phyloP scores from a whole-genome alignment of 495 filamentous ascomycete genomes.

The Thozetella sp. region DNA sequence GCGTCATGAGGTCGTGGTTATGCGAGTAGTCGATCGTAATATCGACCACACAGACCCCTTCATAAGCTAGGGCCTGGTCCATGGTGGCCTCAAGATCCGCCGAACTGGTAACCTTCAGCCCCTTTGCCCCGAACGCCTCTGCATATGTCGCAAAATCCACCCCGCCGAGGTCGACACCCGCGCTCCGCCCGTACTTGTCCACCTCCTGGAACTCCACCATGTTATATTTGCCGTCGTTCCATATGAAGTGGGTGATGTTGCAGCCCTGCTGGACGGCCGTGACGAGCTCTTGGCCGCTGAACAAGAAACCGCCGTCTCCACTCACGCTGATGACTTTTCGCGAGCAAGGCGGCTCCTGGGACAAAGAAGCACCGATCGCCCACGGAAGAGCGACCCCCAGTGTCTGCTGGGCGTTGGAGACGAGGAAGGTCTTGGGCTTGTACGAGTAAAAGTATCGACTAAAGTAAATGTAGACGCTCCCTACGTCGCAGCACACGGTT shows the following conservation, averaged over 20 bases:
- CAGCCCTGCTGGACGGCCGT: constrained; percentile 39
- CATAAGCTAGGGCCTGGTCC: constrained; percentile 26
- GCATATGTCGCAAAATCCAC: constrained; percentile 37
- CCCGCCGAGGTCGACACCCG: constrained; percentile 32
- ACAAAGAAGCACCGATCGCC: constrained; percentile 36
- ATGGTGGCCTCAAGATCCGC: constrained; percentile 28
- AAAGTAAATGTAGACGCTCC: constrained; percentile 41
- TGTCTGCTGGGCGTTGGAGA: constrained; percentile 40
- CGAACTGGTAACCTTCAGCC: constrained; percentile 21
- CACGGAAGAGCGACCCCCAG: constrained; percentile 39
- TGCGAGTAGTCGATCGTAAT: constrained; percentile 32
- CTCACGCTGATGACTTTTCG: constrained; percentile 32
- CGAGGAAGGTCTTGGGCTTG: constrained; percentile 30
- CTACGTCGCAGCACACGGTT: constrained; percentile 31
- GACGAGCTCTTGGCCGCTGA: constrained; percentile 27
- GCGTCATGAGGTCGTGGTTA: constrained; percentile 18
- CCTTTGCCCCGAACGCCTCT: constrained; percentile 36
- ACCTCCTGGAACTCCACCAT: constrained; percentile 45
- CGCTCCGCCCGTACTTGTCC: constrained; percentile 35
- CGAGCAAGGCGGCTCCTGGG: constrained; percentile 26
- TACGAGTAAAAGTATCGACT: constrained; percentile 38
- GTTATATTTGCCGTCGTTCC: constrained; percentile 40
- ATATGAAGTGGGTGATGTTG: constrained; percentile 42
- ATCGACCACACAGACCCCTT: constrained; percentile 38
- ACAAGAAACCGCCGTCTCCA: constrained; percentile 42